A percentile compares a stretch with the other conserved stretches of the same genome.
Evolutionary conservation across 768 basidiomycete species (phyloP).

Genomic region (Suillus alpinus): DNA sequence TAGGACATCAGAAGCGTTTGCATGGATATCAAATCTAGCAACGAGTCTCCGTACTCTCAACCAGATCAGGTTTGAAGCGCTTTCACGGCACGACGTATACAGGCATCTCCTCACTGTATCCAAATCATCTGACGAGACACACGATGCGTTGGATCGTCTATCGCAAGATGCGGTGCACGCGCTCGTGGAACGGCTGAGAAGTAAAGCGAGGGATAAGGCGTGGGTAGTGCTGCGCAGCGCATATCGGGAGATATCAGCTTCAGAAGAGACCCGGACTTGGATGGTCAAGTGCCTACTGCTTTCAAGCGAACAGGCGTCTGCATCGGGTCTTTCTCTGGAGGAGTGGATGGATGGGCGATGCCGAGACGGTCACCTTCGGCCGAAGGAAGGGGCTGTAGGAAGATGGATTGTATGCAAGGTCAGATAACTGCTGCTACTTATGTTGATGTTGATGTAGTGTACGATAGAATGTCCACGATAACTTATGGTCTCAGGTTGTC

Average conservation of each 20-base stretch:
- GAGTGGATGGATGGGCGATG: constrained; percentile 51
- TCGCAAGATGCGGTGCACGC: constrained; percentile 41
- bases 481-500: neutral
- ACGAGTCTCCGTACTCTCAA: constrained; percentile 51
- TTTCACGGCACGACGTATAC: constrained; percentile 36
- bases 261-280: constrained; percentile 44
- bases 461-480: neutral
- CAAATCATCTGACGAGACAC: constrained; percentile 3
- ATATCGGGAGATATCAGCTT: constrained; percentile 55
- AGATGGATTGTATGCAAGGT: constrained; percentile 63
- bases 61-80: constrained; percentile 48
- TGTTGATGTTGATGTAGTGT: neutral
- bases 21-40: constrained; percentile 56
- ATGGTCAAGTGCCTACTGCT: constrained; percentile 48
- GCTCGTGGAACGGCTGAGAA: constrained; percentile 47
- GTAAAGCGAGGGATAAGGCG: constrained; percentile 48
- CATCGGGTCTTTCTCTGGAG: constrained; percentile 34
- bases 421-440: constrained; percentile 22
- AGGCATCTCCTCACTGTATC: constrained; percentile 16
- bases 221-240: constrained; percentile 61
- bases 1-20: constrained; percentile 29
- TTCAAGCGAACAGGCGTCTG: constrained; percentile 30
- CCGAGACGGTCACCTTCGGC: constrained; percentile 44
- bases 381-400: constrained; percentile 52
- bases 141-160: constrained; percentile 16